Percentiles rank a stretch among this genome's conserved stretches.
Conservation (phyloP, 371 early-diverging fungal genomes). For the Choanephora cucurbitarum region DNA sequence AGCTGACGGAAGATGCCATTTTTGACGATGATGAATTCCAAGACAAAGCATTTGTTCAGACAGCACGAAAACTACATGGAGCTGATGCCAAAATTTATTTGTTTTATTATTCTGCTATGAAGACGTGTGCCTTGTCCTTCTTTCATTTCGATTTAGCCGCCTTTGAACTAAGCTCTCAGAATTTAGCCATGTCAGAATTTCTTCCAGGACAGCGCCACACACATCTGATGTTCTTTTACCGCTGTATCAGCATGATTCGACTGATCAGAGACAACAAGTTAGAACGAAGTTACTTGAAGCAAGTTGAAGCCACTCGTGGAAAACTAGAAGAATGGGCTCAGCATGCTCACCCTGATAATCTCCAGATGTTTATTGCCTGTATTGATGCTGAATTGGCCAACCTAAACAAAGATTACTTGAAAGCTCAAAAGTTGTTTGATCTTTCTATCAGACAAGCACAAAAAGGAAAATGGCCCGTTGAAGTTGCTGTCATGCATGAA, state of each 20-base stretch:
- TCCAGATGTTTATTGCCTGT: conserved; percentile 34
- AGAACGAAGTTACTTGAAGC: conserved; percentile 4
- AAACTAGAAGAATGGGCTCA: conserved; percentile 37
- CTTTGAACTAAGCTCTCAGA: conserved; percentile 30
- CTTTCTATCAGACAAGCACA: conserved; percentile 41
- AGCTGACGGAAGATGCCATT: conserved; percentile 26
- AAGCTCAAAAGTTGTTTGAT: conserved; percentile 39
- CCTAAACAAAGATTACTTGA: conserved; percentile 21
- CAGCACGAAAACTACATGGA: background rate
- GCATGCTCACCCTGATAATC: conserved; percentile 35
- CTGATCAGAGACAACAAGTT: conserved; percentile 15
- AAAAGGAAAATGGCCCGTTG: conserved; percentile 37
- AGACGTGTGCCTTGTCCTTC: conserved; percentile 30
- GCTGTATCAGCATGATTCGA: conserved; percentile 42
- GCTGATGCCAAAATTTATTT: conserved; percentile 5
- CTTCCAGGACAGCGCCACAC: conserved; percentile 42
- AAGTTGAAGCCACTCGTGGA: conserved; percentile 21
- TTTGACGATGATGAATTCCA: conserved; percentile 44
- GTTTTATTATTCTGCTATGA: conserved; percentile 40
- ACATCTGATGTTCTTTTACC: conserved; percentile 42
- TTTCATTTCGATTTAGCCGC: conserved; percentile 38
- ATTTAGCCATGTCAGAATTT: conserved; percentile 28
- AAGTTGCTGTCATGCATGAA: conserved; percentile 40
- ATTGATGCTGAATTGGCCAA: conserved; percentile 50
- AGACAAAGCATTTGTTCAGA: conserved; percentile 29